These are phyloP conservation scores for Eimeria maxima DNA, from an alignment of 169 alveolate genomes.

Conservation along the genomic window DNA sequence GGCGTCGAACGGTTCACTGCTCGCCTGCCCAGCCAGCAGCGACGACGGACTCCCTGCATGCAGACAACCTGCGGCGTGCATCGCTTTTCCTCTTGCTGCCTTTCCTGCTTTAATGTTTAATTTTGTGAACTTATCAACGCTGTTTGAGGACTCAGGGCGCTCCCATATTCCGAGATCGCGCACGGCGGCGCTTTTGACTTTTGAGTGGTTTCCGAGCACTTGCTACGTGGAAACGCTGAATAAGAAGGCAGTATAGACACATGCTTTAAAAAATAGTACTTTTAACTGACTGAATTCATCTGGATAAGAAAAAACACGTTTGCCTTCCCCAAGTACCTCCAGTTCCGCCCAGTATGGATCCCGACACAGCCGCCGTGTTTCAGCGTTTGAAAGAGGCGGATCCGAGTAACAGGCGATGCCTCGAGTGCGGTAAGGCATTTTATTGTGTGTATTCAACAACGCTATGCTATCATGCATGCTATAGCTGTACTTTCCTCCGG, in stretches of 20 bases:
- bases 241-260: background rate
- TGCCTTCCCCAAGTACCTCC: background rate
- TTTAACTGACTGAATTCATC: background rate
- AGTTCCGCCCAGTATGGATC: conserved; percentile 70
- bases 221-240: background rate
- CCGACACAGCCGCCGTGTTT: conserved; percentile 75
- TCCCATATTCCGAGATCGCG: background rate
- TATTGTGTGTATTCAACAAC: background rate
- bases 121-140: background rate
- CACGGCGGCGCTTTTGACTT: background rate
- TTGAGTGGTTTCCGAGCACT: background rate
- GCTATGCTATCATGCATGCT: background rate
- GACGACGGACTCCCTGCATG: conserved; percentile 7
- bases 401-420: conserved; percentile 70
- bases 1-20: background rate
- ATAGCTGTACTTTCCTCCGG: background rate
- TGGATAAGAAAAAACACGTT: too few relatives aligned
- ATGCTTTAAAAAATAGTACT: background rate
- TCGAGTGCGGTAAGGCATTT: conserved; percentile 81
- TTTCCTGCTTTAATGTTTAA: background rate
- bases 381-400: conserved; percentile 75
- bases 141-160: background rate
- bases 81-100: background rate
- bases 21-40: conserved; percentile 1
- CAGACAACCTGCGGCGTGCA: background rate